Evolutionary conservation across 1,284 basidiomycete genomes (phyloP).

Genomic region (Papiliotrema nemorosa): DNA sequence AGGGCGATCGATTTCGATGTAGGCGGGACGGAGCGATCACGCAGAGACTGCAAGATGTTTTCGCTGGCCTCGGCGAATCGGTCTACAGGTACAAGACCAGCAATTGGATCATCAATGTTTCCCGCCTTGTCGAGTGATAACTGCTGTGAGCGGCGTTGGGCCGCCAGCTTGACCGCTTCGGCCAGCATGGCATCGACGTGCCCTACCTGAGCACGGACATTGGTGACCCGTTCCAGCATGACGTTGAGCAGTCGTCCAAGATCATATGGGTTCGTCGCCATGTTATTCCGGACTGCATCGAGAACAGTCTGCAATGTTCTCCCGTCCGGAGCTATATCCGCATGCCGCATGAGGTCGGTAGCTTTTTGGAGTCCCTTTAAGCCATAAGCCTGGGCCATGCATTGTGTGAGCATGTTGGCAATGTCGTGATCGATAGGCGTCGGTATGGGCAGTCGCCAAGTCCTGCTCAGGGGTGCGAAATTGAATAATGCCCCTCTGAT

Average conservation of each 20-base stretch:
- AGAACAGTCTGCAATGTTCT: conserved; percentile 27
- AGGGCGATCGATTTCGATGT: neutral
- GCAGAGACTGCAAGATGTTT: conserved; percentile 1
- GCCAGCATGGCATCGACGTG: conserved; percentile 23
- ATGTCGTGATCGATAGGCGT: conserved; percentile 13
- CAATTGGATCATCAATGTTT: conserved; percentile 2
- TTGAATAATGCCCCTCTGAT: neutral
- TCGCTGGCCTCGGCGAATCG: conserved; percentile 2
- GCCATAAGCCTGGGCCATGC: conserved; percentile 1
- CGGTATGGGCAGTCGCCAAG: conserved; percentile 7
- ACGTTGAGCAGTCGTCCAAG: conserved; percentile 22
- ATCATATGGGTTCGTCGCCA: conserved; percentile 14
- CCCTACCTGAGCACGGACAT: conserved; percentile 18
- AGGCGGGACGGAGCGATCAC: neutral
- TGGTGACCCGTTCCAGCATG: conserved; percentile 14
- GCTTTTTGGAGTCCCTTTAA: conserved; percentile 12
- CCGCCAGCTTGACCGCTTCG: conserved; percentile 7
- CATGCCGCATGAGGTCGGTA: conserved; percentile 14
- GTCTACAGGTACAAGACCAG: conserved; percentile 1
- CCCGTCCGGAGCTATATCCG: conserved; percentile 23
- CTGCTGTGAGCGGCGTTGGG: conserved; percentile 2
- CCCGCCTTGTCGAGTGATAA: neutral
- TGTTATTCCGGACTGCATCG: conserved; percentile 18
- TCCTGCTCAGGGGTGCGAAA: neutral
- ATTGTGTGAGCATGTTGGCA: conserved; percentile 20